Conservation (phyloP, 1,284 basidiomycete species). For the Caloboletus inedulis region DNA sequence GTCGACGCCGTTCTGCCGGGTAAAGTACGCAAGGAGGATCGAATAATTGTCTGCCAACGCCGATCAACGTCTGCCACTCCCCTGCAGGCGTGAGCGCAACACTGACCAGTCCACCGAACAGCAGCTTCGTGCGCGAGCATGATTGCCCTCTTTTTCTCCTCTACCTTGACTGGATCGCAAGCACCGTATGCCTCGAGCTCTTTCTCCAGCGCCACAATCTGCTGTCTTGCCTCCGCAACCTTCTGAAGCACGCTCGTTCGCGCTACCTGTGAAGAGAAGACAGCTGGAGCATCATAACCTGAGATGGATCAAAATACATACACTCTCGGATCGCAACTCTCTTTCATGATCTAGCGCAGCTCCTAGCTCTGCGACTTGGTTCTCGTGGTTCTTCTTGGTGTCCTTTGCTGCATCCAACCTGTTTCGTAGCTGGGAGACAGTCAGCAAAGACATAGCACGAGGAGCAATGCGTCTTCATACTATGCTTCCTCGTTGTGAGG, state of each 20-base stretch:
- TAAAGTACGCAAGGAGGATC: conserved; percentile 61
- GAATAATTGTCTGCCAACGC: conserved; percentile 51
- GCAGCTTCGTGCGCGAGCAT: conserved; percentile 77
- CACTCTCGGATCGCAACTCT: conserved; percentile 61
- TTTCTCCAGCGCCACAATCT: conserved; percentile 55
- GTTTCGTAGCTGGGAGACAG: conserved; percentile 50
- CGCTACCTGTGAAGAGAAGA: conserved; percentile 43
- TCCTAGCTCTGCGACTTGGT: conserved; percentile 49
- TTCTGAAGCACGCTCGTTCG: conserved; percentile 50
- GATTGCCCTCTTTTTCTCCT: conserved; percentile 68
- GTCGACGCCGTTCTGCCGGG: conserved; percentile 55
- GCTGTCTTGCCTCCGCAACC: conserved; percentile 50
- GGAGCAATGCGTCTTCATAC: conserved; percentile 39
- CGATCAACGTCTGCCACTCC: conserved; percentile 8
- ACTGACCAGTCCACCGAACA: conserved; percentile 80
- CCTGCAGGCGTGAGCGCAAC: neutral
- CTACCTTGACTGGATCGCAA: conserved; percentile 77
- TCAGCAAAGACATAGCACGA: conserved; percentile 7
- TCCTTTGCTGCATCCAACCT: conserved; percentile 56
- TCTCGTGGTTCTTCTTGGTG: conserved; percentile 42
- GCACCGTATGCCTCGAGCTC: conserved; percentile 77
- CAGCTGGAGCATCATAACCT: neutral
- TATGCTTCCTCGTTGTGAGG: conserved; percentile 76
- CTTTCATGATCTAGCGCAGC: conserved; percentile 50
- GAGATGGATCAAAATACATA: conserved; percentile 34